Conservation (phyloP, 1,139 yeast species). For the Sugiyamaella novakii region DNA sequence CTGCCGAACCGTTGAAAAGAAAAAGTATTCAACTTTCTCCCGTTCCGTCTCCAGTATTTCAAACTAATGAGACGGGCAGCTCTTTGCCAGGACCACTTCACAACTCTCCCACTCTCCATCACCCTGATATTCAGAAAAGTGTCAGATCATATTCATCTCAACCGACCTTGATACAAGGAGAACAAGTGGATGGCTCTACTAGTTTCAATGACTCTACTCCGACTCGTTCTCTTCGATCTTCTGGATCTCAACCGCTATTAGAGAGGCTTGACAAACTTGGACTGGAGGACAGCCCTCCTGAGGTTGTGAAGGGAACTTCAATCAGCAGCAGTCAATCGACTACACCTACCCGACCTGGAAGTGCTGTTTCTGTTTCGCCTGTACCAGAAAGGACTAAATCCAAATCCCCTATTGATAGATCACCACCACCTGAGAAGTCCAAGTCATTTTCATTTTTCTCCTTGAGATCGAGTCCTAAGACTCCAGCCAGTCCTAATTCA, state of each 20-base stretch:
- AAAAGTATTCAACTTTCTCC: conserved; percentile 3
- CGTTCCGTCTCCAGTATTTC: conserved; percentile 9
- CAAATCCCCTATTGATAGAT: not conserved
- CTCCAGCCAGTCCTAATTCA: not conserved
- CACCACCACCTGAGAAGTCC: not conserved
- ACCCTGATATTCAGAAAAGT: not conserved
- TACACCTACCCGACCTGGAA: not conserved
- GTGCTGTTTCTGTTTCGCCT: not conserved
- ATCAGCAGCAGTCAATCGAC: not conserved
- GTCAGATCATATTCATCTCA: conserved; percentile 6
- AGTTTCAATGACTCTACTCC: conserved; percentile 4
- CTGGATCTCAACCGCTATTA: conserved; percentile 12
- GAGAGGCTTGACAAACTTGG: conserved; percentile 1
- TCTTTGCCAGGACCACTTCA: conserved; percentile 1
- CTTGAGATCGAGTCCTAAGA: conserved; percentile 4
- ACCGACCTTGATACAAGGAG: conserved; percentile 2
- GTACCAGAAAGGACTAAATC: not conserved
- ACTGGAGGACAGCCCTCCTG: conserved; percentile 2
- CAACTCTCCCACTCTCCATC: conserved; percentile 8
- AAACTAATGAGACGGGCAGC: too few relatives aligned
- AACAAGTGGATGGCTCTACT: too few relatives aligned
- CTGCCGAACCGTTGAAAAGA: conserved; percentile 8
- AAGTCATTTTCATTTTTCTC: conserved; percentile 9
- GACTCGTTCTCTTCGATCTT: conserved; percentile 3
- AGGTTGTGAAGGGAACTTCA: too few relatives aligned